These are phyloP conservation scores for Niebla homalea DNA, from an alignment of 495 filamentous ascomycete species.

Conservation along the genomic window DNA sequence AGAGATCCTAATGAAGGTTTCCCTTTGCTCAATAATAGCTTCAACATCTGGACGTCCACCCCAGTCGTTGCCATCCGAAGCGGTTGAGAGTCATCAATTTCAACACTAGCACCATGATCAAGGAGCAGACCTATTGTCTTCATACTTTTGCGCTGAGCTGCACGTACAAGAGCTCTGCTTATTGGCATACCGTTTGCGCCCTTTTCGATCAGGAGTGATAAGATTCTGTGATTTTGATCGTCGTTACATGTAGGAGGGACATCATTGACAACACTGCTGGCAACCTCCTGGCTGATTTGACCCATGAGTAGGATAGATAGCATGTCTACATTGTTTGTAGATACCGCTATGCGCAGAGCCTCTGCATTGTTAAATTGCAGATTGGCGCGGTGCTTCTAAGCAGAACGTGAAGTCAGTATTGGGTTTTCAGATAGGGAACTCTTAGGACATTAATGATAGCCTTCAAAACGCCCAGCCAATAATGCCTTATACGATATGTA, in stretches of 20 bases:
- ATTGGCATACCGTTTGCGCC: slow-evolving; percentile 8
- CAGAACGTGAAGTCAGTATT: too few relatives aligned
- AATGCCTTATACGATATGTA: too few relatives aligned
- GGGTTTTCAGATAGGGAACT: too few relatives aligned
- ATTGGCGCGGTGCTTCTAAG: slow-evolving; percentile 6
- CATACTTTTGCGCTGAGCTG: slow-evolving; percentile 2
- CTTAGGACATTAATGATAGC: too few relatives aligned
- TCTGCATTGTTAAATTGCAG: slow-evolving; percentile 1
- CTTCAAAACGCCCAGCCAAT: too few relatives aligned
- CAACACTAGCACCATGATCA: slow-evolving; percentile 9
- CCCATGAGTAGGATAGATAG: slow-evolving; percentile 2
- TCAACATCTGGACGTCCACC: slow-evolving; percentile 1
- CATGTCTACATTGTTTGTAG: neutral
- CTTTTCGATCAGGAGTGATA: slow-evolving; percentile 9
- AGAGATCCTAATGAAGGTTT: slow-evolving; percentile 3
- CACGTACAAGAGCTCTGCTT: slow-evolving; percentile 7
- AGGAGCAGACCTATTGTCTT: slow-evolving; percentile 4
- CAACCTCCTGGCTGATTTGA: neutral
- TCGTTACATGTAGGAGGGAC: slow-evolving; percentile 4
- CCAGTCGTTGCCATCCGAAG: slow-evolving; percentile 8
- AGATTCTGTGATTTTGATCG: neutral
- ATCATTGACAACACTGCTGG: slow-evolving; percentile 3
- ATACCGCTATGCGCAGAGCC: slow-evolving; percentile 6
- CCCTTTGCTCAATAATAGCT: slow-evolving; percentile 9
- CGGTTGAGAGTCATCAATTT: slow-evolving; percentile 8